These are phyloP conservation scores for Basidiobolus meristosporus DNA, from an alignment of 371 early-diverging fungal species.

Conservation along the genomic window DNA sequence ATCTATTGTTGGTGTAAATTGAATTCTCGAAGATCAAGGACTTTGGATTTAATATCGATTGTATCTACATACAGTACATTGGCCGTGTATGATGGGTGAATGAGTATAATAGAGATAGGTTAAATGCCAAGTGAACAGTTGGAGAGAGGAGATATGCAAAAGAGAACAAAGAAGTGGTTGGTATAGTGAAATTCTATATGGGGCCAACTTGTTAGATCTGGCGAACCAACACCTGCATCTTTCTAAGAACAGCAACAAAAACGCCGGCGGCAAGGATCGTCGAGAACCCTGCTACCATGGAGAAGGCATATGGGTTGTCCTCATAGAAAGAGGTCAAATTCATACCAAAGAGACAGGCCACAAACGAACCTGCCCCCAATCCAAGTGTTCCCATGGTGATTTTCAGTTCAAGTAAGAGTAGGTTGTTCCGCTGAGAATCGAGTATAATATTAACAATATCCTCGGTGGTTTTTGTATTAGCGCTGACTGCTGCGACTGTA, in stretches of 20 bases:
- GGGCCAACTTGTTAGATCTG: no score
- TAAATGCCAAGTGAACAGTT: no score
- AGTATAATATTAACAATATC: conserved; percentile 70
- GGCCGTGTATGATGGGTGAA: no score
- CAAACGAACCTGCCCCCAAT: conserved; percentile 46
- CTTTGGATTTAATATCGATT: no score
- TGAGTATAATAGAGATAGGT: no score
- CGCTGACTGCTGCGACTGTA: conserved; percentile 34
- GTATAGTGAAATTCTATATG: no score
- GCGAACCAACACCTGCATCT: not conserved
- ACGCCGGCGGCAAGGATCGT: not conserved
- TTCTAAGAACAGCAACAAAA: not conserved
- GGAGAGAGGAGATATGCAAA: no score
- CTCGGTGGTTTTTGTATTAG: conserved; percentile 68
- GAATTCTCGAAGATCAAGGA: no score
- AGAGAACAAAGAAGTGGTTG: no score
- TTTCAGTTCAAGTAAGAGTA: conserved; percentile 65
- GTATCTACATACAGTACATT: no score
- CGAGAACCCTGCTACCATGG: conserved; percentile 16
- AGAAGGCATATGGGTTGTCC: conserved; percentile 41
- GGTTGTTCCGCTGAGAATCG: conserved; percentile 63
- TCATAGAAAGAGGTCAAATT: conserved; percentile 62
- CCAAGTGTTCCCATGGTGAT: conserved; percentile 63
- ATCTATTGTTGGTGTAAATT: no score
- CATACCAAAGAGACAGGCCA: conserved; percentile 70